These are phyloP conservation scores for Pythium apleroticum DNA, from an alignment of 352 stramenopile genomes.

Conservation along the genomic window DNA sequence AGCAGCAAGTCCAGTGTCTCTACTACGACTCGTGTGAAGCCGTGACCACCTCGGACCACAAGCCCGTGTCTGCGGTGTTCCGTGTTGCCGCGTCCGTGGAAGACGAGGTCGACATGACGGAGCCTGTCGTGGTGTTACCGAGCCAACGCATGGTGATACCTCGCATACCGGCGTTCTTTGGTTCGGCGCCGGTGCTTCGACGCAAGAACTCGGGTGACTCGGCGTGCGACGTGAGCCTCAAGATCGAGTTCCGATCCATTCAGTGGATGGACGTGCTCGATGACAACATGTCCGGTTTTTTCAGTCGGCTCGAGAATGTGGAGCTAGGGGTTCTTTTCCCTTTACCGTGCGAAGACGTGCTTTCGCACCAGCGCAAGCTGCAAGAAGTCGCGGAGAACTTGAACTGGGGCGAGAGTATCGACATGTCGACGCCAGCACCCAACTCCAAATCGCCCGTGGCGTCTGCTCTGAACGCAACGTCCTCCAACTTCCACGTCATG, in stretches of 20 bases:
- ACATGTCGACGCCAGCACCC: constrained; percentile 21
- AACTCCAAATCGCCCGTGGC: constrained; percentile 21
- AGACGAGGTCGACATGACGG: constrained; percentile 5
- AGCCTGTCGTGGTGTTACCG: background rate
- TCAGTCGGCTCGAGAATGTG: constrained; percentile 65
- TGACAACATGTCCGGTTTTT: constrained; percentile 33
- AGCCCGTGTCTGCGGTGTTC: constrained; percentile 73
- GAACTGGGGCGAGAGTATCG: constrained; percentile 45
- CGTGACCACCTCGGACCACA: constrained; percentile 81
- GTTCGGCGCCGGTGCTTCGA: constrained; percentile 29
- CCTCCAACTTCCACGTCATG: constrained; percentile 71
- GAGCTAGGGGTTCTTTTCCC: constrained; percentile 78
- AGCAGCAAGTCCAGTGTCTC: constrained; percentile 55
- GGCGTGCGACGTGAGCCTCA: constrained; percentile 57
- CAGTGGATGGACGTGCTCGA: constrained; percentile 69
- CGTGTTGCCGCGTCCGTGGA: constrained; percentile 31
- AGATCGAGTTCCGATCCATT: constrained; percentile 69
- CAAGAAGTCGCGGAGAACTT: constrained; percentile 74
- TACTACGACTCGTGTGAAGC: constrained; percentile 79
- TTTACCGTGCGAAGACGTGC: constrained; percentile 78
- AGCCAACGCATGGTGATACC: constrained; percentile 11
- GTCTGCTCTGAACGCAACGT: constrained; percentile 31
- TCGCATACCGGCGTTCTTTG: constrained; percentile 21
- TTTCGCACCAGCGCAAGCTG: constrained; percentile 76
- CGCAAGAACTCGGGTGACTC: constrained; percentile 61